Evolutionary conservation across 202 grass and related monocot genomes (phyloP).

Genomic region (Thinopyrum obtusiflorum): DNA sequence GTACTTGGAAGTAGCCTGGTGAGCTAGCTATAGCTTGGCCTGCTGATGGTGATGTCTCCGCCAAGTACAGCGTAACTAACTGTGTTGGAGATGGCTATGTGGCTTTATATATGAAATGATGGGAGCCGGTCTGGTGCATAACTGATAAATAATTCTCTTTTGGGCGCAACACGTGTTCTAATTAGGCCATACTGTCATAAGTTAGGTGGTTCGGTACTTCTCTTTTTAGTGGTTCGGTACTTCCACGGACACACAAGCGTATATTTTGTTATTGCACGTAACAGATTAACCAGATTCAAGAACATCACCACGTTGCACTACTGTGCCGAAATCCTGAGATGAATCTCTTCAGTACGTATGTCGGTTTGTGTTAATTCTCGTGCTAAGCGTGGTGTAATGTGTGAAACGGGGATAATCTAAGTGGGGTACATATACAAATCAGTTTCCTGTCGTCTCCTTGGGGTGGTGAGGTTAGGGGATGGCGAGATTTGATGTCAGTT

Average conservation of each 20-base stretch:
- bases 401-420: no score
- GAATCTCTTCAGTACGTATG: neutral
- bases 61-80: constrained; percentile 37
- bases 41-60: constrained; percentile 25
- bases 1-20: neutral
- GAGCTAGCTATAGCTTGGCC: neutral
- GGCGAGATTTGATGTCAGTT: no score
- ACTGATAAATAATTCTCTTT: neutral
- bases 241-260: neutral
- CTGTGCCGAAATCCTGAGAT: no score
- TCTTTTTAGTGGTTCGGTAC: neutral
- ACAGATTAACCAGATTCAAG: neutral
- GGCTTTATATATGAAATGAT: constrained; percentile 14
- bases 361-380: neutral
- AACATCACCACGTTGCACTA: neutral
- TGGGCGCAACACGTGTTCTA: neutral
- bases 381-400: no score
- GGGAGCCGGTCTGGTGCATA: neutral
- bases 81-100: neutral
- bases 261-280: neutral
- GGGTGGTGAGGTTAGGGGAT: no score
- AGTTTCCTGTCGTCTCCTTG: no score
- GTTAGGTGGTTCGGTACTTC: neutral
- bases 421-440: no score
- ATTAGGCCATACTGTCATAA: neutral